Base-by-base conservation (phyloP, 2,329 filamentous ascomycete species). In the Aureobasidium sp. region DNA sequence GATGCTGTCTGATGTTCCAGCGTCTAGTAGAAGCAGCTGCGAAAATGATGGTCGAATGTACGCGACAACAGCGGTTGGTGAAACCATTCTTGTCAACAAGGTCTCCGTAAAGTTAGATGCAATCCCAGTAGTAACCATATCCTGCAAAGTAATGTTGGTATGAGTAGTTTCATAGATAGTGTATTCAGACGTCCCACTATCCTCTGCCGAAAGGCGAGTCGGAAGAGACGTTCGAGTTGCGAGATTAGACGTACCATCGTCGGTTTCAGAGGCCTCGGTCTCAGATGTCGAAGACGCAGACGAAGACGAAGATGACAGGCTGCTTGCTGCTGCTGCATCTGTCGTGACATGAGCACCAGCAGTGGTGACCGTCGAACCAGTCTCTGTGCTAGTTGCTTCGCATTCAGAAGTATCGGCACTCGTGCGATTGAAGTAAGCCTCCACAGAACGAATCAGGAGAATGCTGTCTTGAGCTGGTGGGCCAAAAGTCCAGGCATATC, bases 401-500 rank as follows among this genome's bases (percentile, higher is more conserved):
- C 47, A 61, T 12, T 37, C 26, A 12, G 27, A 20, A 4, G 17
- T 27, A 27, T 23, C 36, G 7, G 59, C 27, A 15, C 63, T 62
- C 2, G 64, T 63, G 12, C 64, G 60, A 76, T 92, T 92, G 77
- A 91, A 93, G 73, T 92, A 93, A 0, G 86, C 86, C 71, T 89
- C 90, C 62, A 91, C 80, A 68, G 90, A 91, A 36, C 79, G 82
- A 27, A 92, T 80, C 7, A 79, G 82, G 67, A 90, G 78, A n/a
- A 80, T 74, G 0, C 88, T 84, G 68, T 91, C 85, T 37, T 77
- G 65, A 0, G 67, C 66, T 0, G 89, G 89, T 4, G 89, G 89
- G 0, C 89, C 89, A 17, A 79, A 84, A 37, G 86, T 88, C 89
- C 89, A 93, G 1, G 78, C 70, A 70, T 91, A 87, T 29, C 89